Evolutionary conservation across 192 early-diverging fungal species (phyloP).

Genomic region (Entomortierella beljakovae): DNA sequence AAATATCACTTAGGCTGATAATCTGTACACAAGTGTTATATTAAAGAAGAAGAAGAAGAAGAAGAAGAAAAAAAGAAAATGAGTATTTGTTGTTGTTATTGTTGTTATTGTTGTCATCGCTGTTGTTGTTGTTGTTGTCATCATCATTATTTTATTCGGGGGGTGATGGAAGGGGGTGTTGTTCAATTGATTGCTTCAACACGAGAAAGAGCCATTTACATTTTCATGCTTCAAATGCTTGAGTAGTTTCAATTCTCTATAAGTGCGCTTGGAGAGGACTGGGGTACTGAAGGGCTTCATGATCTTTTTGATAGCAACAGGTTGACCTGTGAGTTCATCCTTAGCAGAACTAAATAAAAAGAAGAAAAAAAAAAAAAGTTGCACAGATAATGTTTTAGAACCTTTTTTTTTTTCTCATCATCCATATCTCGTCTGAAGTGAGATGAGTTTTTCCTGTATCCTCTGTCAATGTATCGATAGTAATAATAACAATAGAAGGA

Average conservation of each 20-base stretch:
- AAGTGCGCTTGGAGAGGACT: constrained; percentile 94
- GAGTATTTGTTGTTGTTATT: too few relatives aligned
- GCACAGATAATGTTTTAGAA: too few relatives aligned
- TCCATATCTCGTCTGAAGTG: too few relatives aligned
- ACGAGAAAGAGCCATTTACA: constrained; percentile 49
- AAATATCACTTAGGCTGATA: constrained; percentile 92
- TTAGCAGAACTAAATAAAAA: constrained; percentile 93
- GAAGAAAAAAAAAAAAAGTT: too few relatives aligned
- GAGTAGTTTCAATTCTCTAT: constrained; percentile 94
- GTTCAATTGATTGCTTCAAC: not conserved
- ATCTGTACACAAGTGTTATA: constrained; percentile 70
- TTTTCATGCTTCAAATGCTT: constrained; percentile 96
- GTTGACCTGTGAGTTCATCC: constrained; percentile 83
- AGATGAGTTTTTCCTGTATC: too few relatives aligned
- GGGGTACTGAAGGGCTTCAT: constrained; percentile 94
- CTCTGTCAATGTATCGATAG: not conserved
- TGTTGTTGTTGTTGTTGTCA: too few relatives aligned
- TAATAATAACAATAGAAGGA: not conserved
- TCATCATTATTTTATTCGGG: too few relatives aligned
- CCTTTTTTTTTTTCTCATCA: too few relatives aligned
- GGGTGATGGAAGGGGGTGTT: not conserved
- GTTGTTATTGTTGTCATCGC: too few relatives aligned
- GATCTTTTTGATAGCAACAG: constrained; percentile 97
- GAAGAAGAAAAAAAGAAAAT: not conserved
- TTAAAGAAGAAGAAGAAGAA: too few relatives aligned